These are phyloP conservation scores for Aspergillus sp. DNA, from an alignment of 2,329 filamentous ascomycete genomes.

Conservation along the genomic window DNA sequence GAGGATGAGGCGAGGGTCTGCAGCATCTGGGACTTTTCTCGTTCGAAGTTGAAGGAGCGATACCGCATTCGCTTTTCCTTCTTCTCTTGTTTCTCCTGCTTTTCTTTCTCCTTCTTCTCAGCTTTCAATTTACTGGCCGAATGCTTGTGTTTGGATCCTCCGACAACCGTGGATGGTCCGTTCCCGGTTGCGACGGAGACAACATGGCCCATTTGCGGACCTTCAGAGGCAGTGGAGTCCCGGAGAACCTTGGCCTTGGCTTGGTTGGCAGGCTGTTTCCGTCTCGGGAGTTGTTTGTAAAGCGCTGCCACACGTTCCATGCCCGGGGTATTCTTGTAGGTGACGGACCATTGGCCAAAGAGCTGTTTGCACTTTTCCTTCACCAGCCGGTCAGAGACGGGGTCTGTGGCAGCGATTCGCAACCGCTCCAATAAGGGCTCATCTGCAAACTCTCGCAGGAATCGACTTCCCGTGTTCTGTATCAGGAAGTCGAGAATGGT, in stretches of 20 bases:
- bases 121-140: constrained; percentile 21
- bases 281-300: constrained; percentile 60
- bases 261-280: constrained; percentile 64
- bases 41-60: constrained; percentile 69
- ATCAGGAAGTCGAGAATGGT: constrained; percentile 87
- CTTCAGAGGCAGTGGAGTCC: constrained; percentile 56
- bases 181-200: constrained; percentile 32
- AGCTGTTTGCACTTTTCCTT: constrained; percentile 78
- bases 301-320: constrained; percentile 72
- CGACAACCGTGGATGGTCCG: constrained; percentile 31
- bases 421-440: constrained; percentile 87
- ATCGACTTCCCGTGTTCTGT: constrained; percentile 81
- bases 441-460: constrained; percentile 80
- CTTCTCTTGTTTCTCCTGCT: constrained; percentile 40
- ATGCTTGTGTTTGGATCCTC: constrained; percentile 28
- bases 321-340: constrained; percentile 73
- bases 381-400: constrained; percentile 77
- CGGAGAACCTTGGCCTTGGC: constrained; percentile 74
- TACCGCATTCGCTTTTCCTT: constrained; percentile 47
- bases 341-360: constrained; percentile 75
- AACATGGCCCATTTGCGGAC: constrained; percentile 29
- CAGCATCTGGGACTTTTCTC: constrained; percentile 80
- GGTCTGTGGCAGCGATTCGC: constrained; percentile 75
- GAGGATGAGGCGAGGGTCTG: constrained; percentile 81
- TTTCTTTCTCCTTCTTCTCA: constrained; percentile 49